phyloP scores from a whole-genome alignment of 768 basidiomycete species.

The Holtermanniella nyarrowii region DNA sequence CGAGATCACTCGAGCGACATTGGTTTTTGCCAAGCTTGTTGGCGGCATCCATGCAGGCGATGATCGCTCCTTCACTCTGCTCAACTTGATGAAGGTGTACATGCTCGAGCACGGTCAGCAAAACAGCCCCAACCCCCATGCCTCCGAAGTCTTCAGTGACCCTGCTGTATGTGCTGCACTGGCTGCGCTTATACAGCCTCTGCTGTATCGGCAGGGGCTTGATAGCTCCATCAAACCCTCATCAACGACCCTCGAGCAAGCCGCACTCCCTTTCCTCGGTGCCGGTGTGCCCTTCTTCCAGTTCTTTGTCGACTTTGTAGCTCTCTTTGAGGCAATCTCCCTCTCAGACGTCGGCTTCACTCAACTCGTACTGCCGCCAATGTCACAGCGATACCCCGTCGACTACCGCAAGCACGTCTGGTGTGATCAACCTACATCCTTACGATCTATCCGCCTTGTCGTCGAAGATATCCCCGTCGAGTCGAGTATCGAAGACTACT shows the following conservation, averaged over 20 bases:
- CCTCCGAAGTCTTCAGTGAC: slow-evolving; percentile 60
- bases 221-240: neutral
- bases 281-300: slow-evolving; percentile 73
- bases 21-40: slow-evolving; percentile 52
- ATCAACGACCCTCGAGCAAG: slow-evolving; percentile 10
- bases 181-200: slow-evolving; percentile 52
- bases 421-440: slow-evolving; percentile 56
- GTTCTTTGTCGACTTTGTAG: slow-evolving; percentile 82
- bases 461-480: slow-evolving; percentile 25
- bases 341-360: slow-evolving; percentile 71
- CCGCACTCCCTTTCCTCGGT: slow-evolving; percentile 22
- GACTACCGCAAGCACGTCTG: slow-evolving; percentile 81
- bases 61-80: slow-evolving; percentile 52
- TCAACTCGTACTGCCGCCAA: slow-evolving; percentile 62
- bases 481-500: slow-evolving; percentile 9
- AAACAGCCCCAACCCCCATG: slow-evolving; percentile 5
- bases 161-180: slow-evolving; percentile 52
- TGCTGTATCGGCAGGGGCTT: slow-evolving; percentile 12
- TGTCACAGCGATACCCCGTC: slow-evolving; percentile 60
- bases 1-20: slow-evolving; percentile 59
- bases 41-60: slow-evolving; percentile 35
- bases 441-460: slow-evolving; percentile 42
- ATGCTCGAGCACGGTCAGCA: slow-evolving; percentile 84
- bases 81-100: slow-evolving; percentile 83
- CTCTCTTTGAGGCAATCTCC: slow-evolving; percentile 81